Percentiles rank a stretch among this genome's conserved stretches.
phyloP scores from a whole-genome alignment of 139 green algal genomes.

The Pycnococcus provasolii region DNA sequence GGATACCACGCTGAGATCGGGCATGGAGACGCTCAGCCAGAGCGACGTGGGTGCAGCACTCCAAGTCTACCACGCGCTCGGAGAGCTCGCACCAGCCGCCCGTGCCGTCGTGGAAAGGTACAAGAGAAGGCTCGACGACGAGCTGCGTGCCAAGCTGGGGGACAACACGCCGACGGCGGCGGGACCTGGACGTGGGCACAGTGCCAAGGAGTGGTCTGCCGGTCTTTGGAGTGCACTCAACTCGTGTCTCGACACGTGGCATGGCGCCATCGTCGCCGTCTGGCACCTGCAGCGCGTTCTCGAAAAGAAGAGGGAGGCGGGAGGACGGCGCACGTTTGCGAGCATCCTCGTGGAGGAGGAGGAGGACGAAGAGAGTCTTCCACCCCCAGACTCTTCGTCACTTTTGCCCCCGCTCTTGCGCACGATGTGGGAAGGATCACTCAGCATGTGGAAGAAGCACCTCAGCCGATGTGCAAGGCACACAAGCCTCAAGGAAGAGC shows the following conservation, averaged over 20 bases:
- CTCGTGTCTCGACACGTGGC: constrained; percentile 48
- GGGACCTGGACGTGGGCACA: not conserved
- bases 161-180: not conserved
- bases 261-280: constrained; percentile 34
- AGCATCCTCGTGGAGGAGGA: too few species aligned
- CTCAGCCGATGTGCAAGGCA: too few species aligned
- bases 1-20: constrained; percentile 52
- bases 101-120: constrained; percentile 35
- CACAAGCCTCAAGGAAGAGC: too few species aligned
- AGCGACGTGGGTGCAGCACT: constrained; percentile 74
- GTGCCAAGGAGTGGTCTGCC: constrained; percentile 30
- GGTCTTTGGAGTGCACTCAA: constrained; percentile 52
- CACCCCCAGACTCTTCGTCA: too few species aligned
- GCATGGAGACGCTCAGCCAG: constrained; percentile 67
- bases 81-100: constrained; percentile 38
- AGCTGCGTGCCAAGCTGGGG: constrained; percentile 25
- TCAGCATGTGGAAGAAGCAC: too few species aligned
- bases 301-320: constrained; percentile 74
- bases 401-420: too few species aligned
- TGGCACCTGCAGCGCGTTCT: constrained; percentile 88
- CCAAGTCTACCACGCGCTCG: constrained; percentile 82
- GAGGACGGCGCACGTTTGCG: too few species aligned
- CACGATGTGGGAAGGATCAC: too few species aligned
- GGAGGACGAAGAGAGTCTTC: too few species aligned
- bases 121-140: constrained; percentile 47